phyloP scores from a whole-genome alignment of 2,329 filamentous ascomycete species.

The Venturia pyrina region DNA sequence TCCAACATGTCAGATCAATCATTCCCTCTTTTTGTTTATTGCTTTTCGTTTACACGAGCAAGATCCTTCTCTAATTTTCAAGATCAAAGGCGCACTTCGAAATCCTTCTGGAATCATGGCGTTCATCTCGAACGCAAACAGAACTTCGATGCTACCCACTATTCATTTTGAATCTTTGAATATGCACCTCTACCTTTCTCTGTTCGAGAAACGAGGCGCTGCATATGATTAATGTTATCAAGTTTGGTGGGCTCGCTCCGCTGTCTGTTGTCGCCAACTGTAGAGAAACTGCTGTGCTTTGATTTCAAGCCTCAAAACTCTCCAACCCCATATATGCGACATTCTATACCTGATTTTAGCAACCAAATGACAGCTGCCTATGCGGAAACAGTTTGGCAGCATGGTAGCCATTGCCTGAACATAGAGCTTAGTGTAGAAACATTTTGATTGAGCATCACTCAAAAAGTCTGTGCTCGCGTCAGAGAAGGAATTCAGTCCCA shows the following conservation, averaged over 20 bases:
- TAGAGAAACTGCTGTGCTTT: neutral
- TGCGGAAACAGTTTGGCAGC: neutral
- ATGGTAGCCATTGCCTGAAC: neutral
- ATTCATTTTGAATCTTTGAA: neutral
- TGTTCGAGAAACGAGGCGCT: neutral
- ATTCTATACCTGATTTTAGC: neutral
- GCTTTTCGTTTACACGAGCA: neutral
- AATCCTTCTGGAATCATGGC: neutral
- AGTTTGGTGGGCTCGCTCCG: neutral
- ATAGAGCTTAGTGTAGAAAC: neutral
- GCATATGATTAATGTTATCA: neutral
- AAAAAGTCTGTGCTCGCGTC: neutral
- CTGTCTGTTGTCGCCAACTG: neutral
- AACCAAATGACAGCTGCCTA: neutral
- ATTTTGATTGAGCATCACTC: neutral
- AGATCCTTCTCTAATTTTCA: neutral
- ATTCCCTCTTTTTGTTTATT: neutral
- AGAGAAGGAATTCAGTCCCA: neutral
- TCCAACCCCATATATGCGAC: neutral
- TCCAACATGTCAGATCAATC: neutral
- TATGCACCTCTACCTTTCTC: neutral
- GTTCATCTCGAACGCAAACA: neutral
- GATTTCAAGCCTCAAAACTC: neutral
- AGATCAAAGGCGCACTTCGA: neutral
- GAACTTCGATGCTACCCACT: neutral